Evolutionary conservation across 75 land plant genomes (phyloP), one percentile per base, ranked within the genome.

Genomic region (Chamaecyparis obtusa): DNA sequence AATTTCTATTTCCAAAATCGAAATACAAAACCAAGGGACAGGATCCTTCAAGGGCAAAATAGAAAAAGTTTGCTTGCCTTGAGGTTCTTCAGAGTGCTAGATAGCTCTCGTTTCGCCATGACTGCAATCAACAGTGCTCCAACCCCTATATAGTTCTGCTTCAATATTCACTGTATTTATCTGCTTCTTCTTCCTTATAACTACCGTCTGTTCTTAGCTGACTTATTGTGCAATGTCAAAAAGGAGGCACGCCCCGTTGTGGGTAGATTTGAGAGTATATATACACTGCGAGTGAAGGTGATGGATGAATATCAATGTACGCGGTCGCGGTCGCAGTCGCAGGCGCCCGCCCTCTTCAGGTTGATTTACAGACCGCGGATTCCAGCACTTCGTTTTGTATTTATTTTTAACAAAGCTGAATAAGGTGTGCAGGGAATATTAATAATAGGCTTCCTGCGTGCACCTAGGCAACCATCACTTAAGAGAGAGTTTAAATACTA

Each of bases 21-120:
- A 24, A 57, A 57, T 19, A 3, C 5, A 64, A 27, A 24, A 5
- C 24, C 24, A 24, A 64, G 21, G 27, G 24, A 64, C 24, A 64
- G 2, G 21, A 64, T 7, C n/a, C 69, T 64, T 64, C 69, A 8
- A 64, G 27, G 27, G 7, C 27, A 64, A 64, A 64, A 64, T 64
- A 43, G 10, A 64, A 5, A 24, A 24, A 51, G 69, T 24, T 24
- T 37, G 32, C 87, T 86, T 79, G 48, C 92, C 92, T 91, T 91
- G n/a, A 91, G 85, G 43, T 85, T 91, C 69, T n/a, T 89, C 48
- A 91, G 54, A 13, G 88, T 91, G 88, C 55, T 89, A 19, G 92
- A 91, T 72, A 91, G 92, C 88, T 91, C 92, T 33, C 92, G 88
- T 71, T 91, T 91, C 57, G 92, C 92, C 92, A 91, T 91, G 85